Conservation (phyloP, 306 rosid species). For the Corylus heterophylla region DNA sequence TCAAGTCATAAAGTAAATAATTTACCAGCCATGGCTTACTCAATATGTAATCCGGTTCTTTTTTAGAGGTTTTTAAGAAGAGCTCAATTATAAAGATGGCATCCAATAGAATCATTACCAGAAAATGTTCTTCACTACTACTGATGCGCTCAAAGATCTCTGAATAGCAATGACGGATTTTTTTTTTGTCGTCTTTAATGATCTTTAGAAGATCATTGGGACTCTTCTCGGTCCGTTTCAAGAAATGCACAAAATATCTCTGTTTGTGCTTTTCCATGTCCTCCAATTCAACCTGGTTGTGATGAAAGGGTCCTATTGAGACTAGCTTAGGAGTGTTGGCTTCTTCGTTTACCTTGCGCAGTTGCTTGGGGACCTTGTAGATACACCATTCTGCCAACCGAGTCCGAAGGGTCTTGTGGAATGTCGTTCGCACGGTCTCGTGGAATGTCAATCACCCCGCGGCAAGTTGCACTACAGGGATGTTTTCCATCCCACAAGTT, state of each 20-base stretch:
- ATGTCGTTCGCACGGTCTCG: too few species aligned
- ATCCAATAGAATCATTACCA: conserved; percentile 7
- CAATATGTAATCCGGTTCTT: background rate
- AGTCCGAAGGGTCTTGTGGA: too few species aligned
- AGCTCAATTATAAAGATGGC: conserved; percentile 35
- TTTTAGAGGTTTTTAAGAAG: background rate
- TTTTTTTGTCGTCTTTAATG: background rate
- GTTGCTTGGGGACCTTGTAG: conserved; percentile 23
- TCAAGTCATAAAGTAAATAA: conserved; percentile 12
- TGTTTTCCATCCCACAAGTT: too few species aligned
- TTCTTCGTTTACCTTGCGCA: conserved; percentile 16
- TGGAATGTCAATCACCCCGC: too few species aligned
- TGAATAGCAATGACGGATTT: background rate
- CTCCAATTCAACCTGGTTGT: background rate
- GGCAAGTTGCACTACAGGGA: too few species aligned
- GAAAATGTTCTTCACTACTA: background rate
- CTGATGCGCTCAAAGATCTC: background rate
- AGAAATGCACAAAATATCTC: background rate
- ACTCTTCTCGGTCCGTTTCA: background rate
- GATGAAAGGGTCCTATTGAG: conserved; percentile 28
- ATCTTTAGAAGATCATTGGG: too few species aligned
- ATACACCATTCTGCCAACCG: conserved; percentile 6
- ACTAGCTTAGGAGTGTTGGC: conserved; percentile 28
- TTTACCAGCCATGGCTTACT: conserved; percentile 31
- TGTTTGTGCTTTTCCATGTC: background rate